Evolutionary conservation across 352 stramenopile species (phyloP), one percentile per base, ranked within the genome.

Genomic region (Pythium phragmiticola): DNA sequence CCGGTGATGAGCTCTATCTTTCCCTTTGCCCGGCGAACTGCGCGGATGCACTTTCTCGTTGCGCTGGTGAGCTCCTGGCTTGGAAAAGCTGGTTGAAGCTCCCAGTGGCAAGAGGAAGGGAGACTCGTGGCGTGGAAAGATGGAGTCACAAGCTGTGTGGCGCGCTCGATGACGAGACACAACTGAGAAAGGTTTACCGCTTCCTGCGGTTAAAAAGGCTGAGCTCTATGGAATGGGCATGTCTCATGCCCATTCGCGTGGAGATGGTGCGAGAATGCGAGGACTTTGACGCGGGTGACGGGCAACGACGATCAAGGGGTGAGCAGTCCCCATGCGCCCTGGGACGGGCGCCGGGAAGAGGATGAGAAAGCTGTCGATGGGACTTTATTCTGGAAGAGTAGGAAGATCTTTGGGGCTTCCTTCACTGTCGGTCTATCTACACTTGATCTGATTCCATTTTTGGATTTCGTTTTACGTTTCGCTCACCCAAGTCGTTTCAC

Each of bases 371-470:
- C 54, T 50, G 58, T 70, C 60, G 46, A 66, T 60, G 47, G 43
- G 55, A 63, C 57, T 45, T 66, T 6, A 17, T 28, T 63, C 53
- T 48, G 49, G 30, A 61, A 66, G 17, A 45, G 23, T 14, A 26
- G 30, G 21, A 28, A 8, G 43, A 4, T 45, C 49, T 46, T 49
- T 54, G 11, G 39, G 37, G 37, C 41, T 13, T 17, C 34, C 14
- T 48, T 47, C 46, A 23, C 13, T 68, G 62, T 68, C 54, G 47
- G 50, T 68, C 50, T 61, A 65, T 73, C 69, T 76, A 76, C 69
- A 76, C 69, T 76, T 76, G 69, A 76, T 70, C 65, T 66, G 69
- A 76, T 73, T 73, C 69, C 52, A 58, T 59, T 65, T 65, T 39
- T 63, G 42, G 49, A 12, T 12, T 42, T 42, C 9, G 9, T 12